Evolutionary conservation across 2,329 filamentous ascomycete species (phyloP), one percentile per base, ranked within the genome.

Genomic region (Pseudopithomyces maydicus): DNA sequence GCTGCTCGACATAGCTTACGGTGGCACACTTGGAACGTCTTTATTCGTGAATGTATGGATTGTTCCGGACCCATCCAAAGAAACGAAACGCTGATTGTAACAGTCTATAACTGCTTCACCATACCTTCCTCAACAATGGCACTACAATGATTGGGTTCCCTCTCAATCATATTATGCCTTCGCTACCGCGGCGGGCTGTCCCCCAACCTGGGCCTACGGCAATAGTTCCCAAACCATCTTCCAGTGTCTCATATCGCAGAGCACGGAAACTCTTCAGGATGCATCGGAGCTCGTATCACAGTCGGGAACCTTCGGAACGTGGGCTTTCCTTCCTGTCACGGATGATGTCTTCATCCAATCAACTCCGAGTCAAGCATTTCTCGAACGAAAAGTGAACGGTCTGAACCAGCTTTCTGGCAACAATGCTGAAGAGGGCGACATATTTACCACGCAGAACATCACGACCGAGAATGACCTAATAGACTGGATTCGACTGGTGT

Each of bases 91-190:
- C 10, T 41, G 19, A 47, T 20, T 14, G 42, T 26, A n/a, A 20
- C 45, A 65, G 61, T 57, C 57, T 3, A 69, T 69, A 10, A 50
- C 80, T 1, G 75, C 77, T 1, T 81, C 77, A 8, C 84, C 84
- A 1, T 87, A 83, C 60, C 75, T 84, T 10, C 82, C 84, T 0
- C 80, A 81, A 52, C 82, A 85, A 59, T 85, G 84, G 66, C 74
- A 72, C 14, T 84, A 81, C 62, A 75, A 80, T 48, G 80, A 79
- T 15, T 74, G 71, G 33, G 67, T 79, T 10, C 80, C 82, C 0
- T 76, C 80, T 3, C 71, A 78, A 17, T 65, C 77, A 5, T 85
- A 84, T 61, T 75, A 80, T 45, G 72, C 73, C 1, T 81, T 85
- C 57, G 81, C 68, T 10, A 42, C 46, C 14, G 64, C 46, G 0